phyloP scores from a whole-genome alignment of 1,284 basidiomycete genomes.

The Ustilago tritici region DNA sequence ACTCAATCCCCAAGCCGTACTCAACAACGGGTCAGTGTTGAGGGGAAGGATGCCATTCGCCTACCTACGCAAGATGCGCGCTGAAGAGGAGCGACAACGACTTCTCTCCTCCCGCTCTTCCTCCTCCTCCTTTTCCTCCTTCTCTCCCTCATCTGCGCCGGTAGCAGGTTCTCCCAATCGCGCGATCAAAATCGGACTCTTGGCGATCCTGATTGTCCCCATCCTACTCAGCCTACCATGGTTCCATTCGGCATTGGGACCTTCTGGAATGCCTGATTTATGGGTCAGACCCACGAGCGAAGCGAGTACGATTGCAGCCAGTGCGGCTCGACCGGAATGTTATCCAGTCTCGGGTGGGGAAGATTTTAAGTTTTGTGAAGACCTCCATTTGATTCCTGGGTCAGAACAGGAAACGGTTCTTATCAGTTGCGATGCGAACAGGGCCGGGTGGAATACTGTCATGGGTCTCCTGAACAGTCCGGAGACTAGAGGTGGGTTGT shows the following conservation, averaged over 20 bases:
- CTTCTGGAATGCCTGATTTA: constrained; percentile 17
- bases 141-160: not conserved
- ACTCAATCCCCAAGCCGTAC: not conserved
- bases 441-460: constrained; percentile 47
- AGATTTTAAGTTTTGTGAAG: constrained; percentile 40
- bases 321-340: not conserved
- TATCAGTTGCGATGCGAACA: constrained; percentile 41
- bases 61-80: constrained; percentile 23
- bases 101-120: not conserved
- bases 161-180: not conserved
- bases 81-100: not conserved
- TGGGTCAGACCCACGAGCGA: constrained; percentile 21
- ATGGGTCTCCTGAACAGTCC: constrained; percentile 38
- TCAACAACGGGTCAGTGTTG: not conserved
- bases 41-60: constrained; percentile 20
- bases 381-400: constrained; percentile 25
- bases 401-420: constrained; percentile 18
- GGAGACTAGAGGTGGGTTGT: constrained; percentile 24
- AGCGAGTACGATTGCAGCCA: not conserved
- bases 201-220: constrained; percentile 20
- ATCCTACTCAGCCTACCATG: constrained; percentile 25
- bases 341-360: constrained; percentile 2
- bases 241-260: constrained; percentile 27
- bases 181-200: constrained; percentile 12
- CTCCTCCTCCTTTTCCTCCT: not conserved